These are phyloP conservation scores for Phlebopus sp. DNA, from an alignment of 1,284 basidiomycete species.

Conservation along the genomic window DNA sequence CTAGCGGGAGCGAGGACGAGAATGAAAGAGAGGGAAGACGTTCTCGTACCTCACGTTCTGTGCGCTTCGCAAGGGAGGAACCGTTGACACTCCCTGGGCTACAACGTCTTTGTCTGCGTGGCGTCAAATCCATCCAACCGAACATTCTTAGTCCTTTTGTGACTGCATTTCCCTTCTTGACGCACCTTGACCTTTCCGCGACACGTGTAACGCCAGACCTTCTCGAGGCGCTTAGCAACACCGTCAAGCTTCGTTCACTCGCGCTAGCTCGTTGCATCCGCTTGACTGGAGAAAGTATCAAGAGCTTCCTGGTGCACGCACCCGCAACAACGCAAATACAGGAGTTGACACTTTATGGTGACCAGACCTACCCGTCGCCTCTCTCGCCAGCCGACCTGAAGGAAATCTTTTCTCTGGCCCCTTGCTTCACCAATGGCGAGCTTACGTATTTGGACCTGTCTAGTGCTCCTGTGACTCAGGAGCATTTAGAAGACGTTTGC, in stretches of 20 bases:
- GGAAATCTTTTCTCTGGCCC: slow-evolving; percentile 71
- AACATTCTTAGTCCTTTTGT: slow-evolving; percentile 78
- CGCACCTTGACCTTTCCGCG: slow-evolving; percentile 87
- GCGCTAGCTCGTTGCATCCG: slow-evolving; percentile 88
- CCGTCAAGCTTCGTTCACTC: slow-evolving; percentile 73
- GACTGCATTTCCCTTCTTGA: slow-evolving; percentile 82
- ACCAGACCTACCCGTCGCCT: slow-evolving; percentile 82
- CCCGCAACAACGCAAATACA: slow-evolving; percentile 63
- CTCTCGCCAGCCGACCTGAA: slow-evolving; percentile 68
- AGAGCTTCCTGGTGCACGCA: slow-evolving; percentile 70
- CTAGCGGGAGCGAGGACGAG: slow-evolving; percentile 45
- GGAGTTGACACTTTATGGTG: slow-evolving; percentile 89
- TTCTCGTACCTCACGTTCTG: slow-evolving; percentile 24
- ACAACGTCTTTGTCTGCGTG: slow-evolving; percentile 81
- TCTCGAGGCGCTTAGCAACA: slow-evolving; percentile 64
- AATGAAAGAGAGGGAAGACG: slow-evolving; percentile 30
- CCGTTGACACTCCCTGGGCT: slow-evolving; percentile 71
- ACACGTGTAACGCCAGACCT: slow-evolving; percentile 82
- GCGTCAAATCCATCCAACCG: slow-evolving; percentile 74
- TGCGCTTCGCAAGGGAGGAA: slow-evolving; percentile 43
- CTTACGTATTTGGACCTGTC: slow-evolving; percentile 91
- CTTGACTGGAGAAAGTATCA: slow-evolving; percentile 78
- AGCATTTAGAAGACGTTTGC: slow-evolving; percentile 56
- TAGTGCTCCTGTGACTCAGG: slow-evolving; percentile 70
- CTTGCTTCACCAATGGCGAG: slow-evolving; percentile 76